Base-by-base conservation (phyloP, 805 yeast genomes). In the Saccharomycopsis babjevae region DNA sequence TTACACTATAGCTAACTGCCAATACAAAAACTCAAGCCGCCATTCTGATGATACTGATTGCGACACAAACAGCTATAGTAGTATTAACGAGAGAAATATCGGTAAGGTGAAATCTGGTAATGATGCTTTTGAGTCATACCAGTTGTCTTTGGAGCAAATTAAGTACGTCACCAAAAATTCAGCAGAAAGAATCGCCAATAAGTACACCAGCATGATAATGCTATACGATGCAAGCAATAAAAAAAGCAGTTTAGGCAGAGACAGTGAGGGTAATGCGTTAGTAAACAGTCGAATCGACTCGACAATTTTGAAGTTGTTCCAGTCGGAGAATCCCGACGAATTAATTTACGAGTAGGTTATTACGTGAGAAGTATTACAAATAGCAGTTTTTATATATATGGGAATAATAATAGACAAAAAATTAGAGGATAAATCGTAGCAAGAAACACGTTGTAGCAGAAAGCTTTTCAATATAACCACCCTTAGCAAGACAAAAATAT, bases 261-360 rank as follows among this genome's bases (percentile, higher is more conserved):
- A 22, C 28, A 8, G 22, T 11, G 59, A 50, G 10, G 64, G 63
- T n/a, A 36, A 34, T 15, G 20, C 38, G 5, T 56, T 63, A 20
- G 57, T 57, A 8, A 61, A 61, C 18, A 15, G 57, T 16, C 50
- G 58, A 28, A 46, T 63, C 8, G 60, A 58, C 6, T 20, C 39
- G 4, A 50, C 57, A 15, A 11, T 63, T 10, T 50, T 61, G 32
- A 59, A 46, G 2, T 56, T 63, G 28, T 57, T 63, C 30, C 56
- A 56, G 18, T 42, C 62, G 8, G 60, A 56, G 39, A 43, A 61
- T 34, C 62, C 64, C 2, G 64, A 63, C 43, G 64, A 63, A 28
- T 32, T 61, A n/a, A 18, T 63, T n/a, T 32, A 40, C n/a, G 59
- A 55, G 16, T 55, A 52, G 38, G 15, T 34, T 4, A 4, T 28